Percentiles rank a stretch among this genome's conserved stretches.
These are phyloP conservation scores for Candida tunisiensis DNA, from an alignment of 1,139 yeast genomes.

Conservation along the genomic window DNA sequence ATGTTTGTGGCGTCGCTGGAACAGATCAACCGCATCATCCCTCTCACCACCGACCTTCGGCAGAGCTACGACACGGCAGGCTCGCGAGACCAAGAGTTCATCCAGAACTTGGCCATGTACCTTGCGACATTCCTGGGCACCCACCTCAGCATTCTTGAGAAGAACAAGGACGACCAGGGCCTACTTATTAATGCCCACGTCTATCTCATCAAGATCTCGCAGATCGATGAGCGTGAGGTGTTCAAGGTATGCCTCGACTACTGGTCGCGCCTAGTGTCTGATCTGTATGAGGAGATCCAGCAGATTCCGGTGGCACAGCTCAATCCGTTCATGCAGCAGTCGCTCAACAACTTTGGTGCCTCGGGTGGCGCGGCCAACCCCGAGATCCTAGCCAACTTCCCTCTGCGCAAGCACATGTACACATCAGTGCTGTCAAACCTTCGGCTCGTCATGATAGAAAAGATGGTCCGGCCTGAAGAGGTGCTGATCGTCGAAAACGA, in stretches of 20 bases:
- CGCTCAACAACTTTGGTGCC: slow-evolving; percentile 28
- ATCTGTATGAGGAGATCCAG: slow-evolving; percentile 74
- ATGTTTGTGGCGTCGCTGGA: slow-evolving; percentile 66
- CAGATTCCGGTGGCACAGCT: slow-evolving; percentile 54
- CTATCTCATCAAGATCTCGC: slow-evolving; percentile 70
- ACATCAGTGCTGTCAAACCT: slow-evolving; percentile 59
- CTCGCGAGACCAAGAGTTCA: slow-evolving; percentile 78
- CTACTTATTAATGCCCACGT: slow-evolving; percentile 56
- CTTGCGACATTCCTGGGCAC: slow-evolving; percentile 68
- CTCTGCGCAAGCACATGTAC: slow-evolving; percentile 77
- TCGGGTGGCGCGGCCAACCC: slow-evolving; percentile 83
- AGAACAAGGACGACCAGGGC: slow-evolving; percentile 37
- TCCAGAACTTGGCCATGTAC: slow-evolving; percentile 91
- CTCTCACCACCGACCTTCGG: slow-evolving; percentile 57
- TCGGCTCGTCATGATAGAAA: slow-evolving; percentile 82
- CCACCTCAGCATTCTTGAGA: slow-evolving; percentile 63
- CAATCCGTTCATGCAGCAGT: slow-evolving; percentile 60
- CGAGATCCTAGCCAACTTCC: slow-evolving; percentile 51
- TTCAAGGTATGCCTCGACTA: slow-evolving; percentile 92
- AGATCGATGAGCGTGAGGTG: slow-evolving; percentile 88
- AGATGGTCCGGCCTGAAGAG: slow-evolving; percentile 98
- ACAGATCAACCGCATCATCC: slow-evolving; percentile 53
- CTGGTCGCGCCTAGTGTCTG: slow-evolving; percentile 74
- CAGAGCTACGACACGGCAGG: slow-evolving; percentile 59
- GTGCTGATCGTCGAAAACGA: slow-evolving; percentile 93